phyloP scores from a whole-genome alignment of 73 alveolate species.

The Halteria grandinella region DNA sequence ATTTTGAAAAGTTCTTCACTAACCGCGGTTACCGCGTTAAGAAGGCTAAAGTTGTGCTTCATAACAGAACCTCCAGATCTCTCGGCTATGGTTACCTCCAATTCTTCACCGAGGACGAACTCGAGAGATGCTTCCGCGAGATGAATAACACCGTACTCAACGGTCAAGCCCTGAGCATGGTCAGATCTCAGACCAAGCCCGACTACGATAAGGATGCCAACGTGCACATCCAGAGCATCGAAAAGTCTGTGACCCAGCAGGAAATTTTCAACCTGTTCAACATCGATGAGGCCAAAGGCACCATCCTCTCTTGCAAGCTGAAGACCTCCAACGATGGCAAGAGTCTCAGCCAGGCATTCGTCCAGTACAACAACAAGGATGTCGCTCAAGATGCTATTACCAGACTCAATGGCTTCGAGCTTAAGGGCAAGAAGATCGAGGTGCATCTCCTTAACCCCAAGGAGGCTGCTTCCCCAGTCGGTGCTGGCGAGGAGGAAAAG shows the following conservation, averaged over 20 bases:
- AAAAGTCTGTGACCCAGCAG: constrained; percentile 66
- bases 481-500: constrained; percentile 35
- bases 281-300: too few relatives aligned
- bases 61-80: constrained; percentile 40
- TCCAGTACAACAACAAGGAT: constrained; percentile 78
- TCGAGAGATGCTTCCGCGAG: constrained; percentile 69
- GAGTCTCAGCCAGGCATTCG: constrained; percentile 87
- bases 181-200: constrained; percentile 19
- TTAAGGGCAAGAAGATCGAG: constrained; percentile 44
- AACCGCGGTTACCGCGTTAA: constrained; percentile 33
- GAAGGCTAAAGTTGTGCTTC: constrained; percentile 47
- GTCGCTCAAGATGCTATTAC: constrained; percentile 82
- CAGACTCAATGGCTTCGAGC: constrained; percentile 13
- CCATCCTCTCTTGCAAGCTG: constrained; percentile 79
- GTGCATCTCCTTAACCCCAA: too few relatives aligned
- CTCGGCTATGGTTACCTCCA: constrained; percentile 82
- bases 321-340: constrained; percentile 82
- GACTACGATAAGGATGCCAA: constrained; percentile 31
- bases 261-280: constrained; percentile 66
- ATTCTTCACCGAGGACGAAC: constrained; percentile 72
- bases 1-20: constrained; percentile 44
- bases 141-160: constrained; percentile 52
- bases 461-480: too few relatives aligned
- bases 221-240: constrained; percentile 26
- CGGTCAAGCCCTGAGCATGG: constrained; percentile 43